Evolutionary conservation across 768 basidiomycete species (phyloP), one percentile per base, ranked within the genome.

Genomic region (Collybia sordida): DNA sequence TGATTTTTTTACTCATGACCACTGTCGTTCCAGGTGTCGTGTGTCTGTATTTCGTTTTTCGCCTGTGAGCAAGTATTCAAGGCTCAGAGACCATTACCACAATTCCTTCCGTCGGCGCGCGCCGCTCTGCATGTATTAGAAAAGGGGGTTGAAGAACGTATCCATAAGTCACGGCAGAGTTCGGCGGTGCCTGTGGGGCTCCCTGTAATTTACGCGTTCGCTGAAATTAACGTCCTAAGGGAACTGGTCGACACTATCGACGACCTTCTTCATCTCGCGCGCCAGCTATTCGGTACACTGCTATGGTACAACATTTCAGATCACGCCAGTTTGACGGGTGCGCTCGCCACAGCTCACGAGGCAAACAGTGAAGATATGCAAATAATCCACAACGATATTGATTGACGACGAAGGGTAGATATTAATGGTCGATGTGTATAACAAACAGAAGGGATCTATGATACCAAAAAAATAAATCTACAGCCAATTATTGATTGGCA

Each of bases 401-500:
- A 28, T 45, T 21, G 42, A 36, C 42, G 24, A 31, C 9, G 31
- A 64, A 51, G 51, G 46, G 54, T 60, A 63, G 59, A 64, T 70
- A 74, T 72, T 74, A 74, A 58, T 64, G 42, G 31, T 60, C 62
- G 59, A 67, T 65, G 62, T 64, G 67, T 70, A 70, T 62, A 65
- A 56, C 55, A 62, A 49, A 51, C 51, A 65, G 54, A 56, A 56
- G 38, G 57, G 60, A 63, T 65, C 65, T 68, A 64, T 56, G 47
- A 58, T 66, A 61, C 57, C 50, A 40, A 53, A 54, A 49, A 55
- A 35, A 39, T 42, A 47, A 55, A 49, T 38, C 47, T 52, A 48
- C 42, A 22, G 38, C 48, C 55, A 43, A 58, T 73, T 69, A 93
- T 77, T 93, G 92, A 70, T 93, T 88, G 34, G 94, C 93, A 68